Base-by-base conservation (phyloP, 1,139 yeast genomes). In the Zygosaccharomyces pseudobailii region DNA sequence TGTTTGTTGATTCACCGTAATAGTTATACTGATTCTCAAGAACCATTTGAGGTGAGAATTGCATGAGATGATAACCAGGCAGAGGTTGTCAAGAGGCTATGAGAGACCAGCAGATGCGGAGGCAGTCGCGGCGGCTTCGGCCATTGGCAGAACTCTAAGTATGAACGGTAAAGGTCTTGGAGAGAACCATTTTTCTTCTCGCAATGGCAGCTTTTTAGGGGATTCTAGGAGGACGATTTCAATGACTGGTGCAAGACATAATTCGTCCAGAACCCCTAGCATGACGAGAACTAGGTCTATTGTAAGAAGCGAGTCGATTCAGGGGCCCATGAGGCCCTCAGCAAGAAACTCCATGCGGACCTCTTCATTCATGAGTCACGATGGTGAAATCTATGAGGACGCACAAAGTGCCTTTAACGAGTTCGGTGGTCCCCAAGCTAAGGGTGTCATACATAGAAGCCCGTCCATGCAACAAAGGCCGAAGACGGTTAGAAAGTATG, bases 61-160 rank as follows among this genome's bases (percentile, higher is more conserved):
- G 36, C 13, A 27, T 22, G 43, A 7, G n/a, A 45, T 49, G 51
- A 44, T 43, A 22, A 40, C 48, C 17, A 39, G 38, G 30, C 50
- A 47, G 22, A 46, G 50, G 30, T 22, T 39, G 35, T 49, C 49
- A 27, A 36, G 49, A 32, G 50, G 46, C 6, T 40, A 45, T 21
- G 46, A 43, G 33, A 45, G 40, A 25, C 50, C 49, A 19, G 45
- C 43, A 13, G 42, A 66, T 55, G 52, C 71, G 10, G 70, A 69
- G 48, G 76, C 77, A 3, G 49, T 72, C 13, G 75, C 75, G 8
- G 76, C 77, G 25, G 76, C 75, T 8, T 62, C 70, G 3, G 70
- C 73, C 8, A 67, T 70, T 30, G 74, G 70, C 3, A 57, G 57
- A 32, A 68, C 69, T 1, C 36, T 65, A 38, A 62, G 58, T 22